Evolutionary conservation across 106 monocot species (phyloP), one percentile per base, ranked within the genome.

Genomic region (Acanthochlamys bracteata): DNA sequence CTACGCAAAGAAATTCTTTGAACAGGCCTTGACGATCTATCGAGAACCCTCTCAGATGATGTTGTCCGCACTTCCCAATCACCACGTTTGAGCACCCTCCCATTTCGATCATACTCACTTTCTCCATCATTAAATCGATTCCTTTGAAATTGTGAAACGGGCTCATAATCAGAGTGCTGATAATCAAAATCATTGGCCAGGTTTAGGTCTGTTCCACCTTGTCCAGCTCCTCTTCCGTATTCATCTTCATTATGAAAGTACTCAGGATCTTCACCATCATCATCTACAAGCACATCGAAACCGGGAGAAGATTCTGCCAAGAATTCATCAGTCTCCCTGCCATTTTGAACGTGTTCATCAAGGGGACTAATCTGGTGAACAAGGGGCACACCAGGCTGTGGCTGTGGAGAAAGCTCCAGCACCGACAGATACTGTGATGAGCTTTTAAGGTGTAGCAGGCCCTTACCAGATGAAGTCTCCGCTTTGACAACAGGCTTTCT

Each of bases 291-390:
- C 60, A 83, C 81, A 71, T 83, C 90, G 70, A 90, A 87, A 25
- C 90, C 90, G 53, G 95, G 82, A 60, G 90, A 85, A 24, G 77
- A 76, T 65, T 96, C 87, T 11, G 64, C 60, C 56, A 87, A 66
- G 67, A 74, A 80, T 14, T 88, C 87, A 25, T 82, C 84, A 66
- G 53, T 62, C 4, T 82, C 79, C 68, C 73, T 69, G 57, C 75
- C 79, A 68, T 79, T 77, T 39, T 53, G 74, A 20, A 77, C 55
- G 13, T 53, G 51, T 4, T 71, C 88, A 57, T 67, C 76, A 56
- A 22, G 39, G 73, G 39, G 65, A 58, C 64, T 68, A 27, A 66
- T 20, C 22, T 71, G 66, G 16, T 53, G 71, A 74, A 14, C 53
- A 16, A 10, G 60, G 20, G 46, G 65, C 54, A 26, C 52, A 23